Base-by-base conservation (phyloP, 2,329 filamentous ascomycete genomes). In the Leptographium wingfieldii region DNA sequence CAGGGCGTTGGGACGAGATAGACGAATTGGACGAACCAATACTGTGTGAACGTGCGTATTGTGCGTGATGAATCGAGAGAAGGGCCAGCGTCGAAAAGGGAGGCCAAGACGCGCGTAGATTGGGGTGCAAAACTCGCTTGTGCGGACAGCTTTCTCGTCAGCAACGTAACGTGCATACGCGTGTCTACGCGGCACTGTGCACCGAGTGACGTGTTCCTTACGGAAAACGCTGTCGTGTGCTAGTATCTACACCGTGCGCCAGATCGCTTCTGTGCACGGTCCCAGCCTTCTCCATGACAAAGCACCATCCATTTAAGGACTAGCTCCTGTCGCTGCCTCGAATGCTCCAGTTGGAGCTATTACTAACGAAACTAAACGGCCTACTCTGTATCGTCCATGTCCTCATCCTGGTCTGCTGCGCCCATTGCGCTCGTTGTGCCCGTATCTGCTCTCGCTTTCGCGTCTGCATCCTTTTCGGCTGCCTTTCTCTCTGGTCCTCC, bases 401-500 rank as follows among this genome's bases (percentile, higher is more conserved):
- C 60, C 3, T 55, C 33, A 33, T 57, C 56, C 27, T 58, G 61
- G n/a, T 68, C 19, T 46, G 19, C 19, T 5, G 19, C 19, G 43
- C 19, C 43, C 43, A 5, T 9, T n/a, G 22, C 22, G 22, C 22
- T 22, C 22, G 22, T 22, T 22, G 22, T 1, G 22, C 22, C 22
- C 22, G 22, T 1, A 22, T 46, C 43, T 46, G 43, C 16, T 7
- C 19, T 65, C 57, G 27, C 22, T 31, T 43, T 25, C 49, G 10
- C 12, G n/a, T 58, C 56, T 52, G 22, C n/a, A 3, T 57, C 48
- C 16, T 29, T 38, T 14, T 43, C 16, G 43, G 5, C 48, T 11
- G 19, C 60, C 58, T 65, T 65, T 27, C 63, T 66, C 59, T 71
- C 70, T n/a, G 69, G 69, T 66, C 66, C 54, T 68, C 19, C 43